Evolutionary conservation across 345 rosid genomes (phyloP), one percentile per base, ranked within the genome.

Genomic region (Ricinus communis): DNA sequence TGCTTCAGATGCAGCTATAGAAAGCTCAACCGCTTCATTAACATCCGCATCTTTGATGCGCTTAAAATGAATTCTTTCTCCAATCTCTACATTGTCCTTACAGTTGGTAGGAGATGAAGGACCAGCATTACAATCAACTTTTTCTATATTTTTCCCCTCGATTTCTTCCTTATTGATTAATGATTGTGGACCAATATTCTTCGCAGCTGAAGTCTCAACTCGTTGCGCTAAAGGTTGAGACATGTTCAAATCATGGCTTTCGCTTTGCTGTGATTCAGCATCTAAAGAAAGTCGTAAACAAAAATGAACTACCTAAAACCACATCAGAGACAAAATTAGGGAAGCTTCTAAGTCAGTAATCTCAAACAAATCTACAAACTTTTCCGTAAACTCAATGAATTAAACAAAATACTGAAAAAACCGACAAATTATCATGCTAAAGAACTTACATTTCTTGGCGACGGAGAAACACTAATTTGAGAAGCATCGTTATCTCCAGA

Each of bases 1-100:
- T 38, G 90, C 88, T 82, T 89, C 94, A 18, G 90, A 89, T 57
- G 94, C 94, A 41, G 91, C 87, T 73, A 89, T 76, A 21, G 87
- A 87, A 47, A 85, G 81, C 69, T 87, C 91, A 55, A 89, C 77
- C 10, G 85, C 86, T 51, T 76, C 81, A 78, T 64, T 53, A 27
- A 79, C 46, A 69, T 87, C 90, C 68, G 65, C 61, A 68, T 66
- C 77, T 50, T 74, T 63, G 4, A 65, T 78, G 52, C 50, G 65
- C 62, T 67, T 76, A 18, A 25, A 64, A 66, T 74, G 63, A 45
- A 46, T 53, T 62, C 71, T 76, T 70, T 66, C 77, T 58, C 62
- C 75, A 69, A 16, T 25, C 45, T 4, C 56, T 36, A 38, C 51
- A 41, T 65, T 49, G 43, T 62, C 68, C 41, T 63, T 49, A 27